Percentiles rank a stretch among this genome's conserved stretches.
phyloP scores from a whole-genome alignment of 345 rosid genomes.

The Gossypium longicalyx region DNA sequence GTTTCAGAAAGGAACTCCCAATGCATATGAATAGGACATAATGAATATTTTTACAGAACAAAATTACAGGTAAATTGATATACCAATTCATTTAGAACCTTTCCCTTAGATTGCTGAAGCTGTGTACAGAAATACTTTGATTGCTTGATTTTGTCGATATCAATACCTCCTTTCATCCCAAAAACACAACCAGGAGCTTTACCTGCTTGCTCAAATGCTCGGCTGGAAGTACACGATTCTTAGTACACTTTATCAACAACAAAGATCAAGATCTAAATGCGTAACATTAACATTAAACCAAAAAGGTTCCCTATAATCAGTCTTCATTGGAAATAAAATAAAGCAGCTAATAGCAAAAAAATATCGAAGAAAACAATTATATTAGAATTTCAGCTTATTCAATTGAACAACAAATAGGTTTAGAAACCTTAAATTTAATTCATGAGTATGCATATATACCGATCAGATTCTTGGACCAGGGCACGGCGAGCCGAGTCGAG shows the following conservation, averaged over 20 bases:
- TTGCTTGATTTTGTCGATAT: conserved; percentile 60
- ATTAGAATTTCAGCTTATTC: not conserved
- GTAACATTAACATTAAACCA: not conserved
- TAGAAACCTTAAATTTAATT: not conserved
- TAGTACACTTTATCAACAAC: conserved; percentile 19
- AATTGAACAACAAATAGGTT: not conserved
- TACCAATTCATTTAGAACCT: conserved; percentile 36
- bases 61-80: conserved; percentile 2
- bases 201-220: conserved; percentile 76
- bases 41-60: not conserved
- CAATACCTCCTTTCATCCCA: conserved; percentile 40
- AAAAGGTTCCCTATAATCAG: not conserved
- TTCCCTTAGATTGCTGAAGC: conserved; percentile 44
- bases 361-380: not conserved
- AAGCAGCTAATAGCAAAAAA: not conserved
- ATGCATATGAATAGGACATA: conserved; percentile 4
- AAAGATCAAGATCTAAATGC: conserved; percentile 1
- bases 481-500: conserved; percentile 55
- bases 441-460: conserved; percentile 32
- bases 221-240: conserved; percentile 31
- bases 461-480: conserved; percentile 68
- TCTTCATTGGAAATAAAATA: not conserved
- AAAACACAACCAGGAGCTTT: conserved; percentile 53
- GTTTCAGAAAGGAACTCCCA: not conserved
- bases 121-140: conserved; percentile 55